Conservation (phyloP, 352 stramenopile genomes). For the Phytophthora sp. region DNA sequence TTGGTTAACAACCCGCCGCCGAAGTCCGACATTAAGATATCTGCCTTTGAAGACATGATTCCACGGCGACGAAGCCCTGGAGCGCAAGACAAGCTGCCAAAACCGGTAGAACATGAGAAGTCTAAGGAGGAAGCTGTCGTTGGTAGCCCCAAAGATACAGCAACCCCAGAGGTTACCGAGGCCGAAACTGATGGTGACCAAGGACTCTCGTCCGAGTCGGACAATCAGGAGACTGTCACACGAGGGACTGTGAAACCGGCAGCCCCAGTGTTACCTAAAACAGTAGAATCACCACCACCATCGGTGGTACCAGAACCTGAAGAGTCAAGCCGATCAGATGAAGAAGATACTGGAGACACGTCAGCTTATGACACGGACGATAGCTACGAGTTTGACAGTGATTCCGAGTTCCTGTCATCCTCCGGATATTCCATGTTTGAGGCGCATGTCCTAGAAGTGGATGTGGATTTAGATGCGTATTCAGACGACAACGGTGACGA, state of each 20-base stretch:
- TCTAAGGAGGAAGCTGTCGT: slow-evolving; percentile 6
- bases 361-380: slow-evolving; percentile 36
- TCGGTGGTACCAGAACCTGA: slow-evolving; percentile 22
- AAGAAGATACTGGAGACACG: slow-evolving; percentile 26
- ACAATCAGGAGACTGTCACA: slow-evolving; percentile 19
- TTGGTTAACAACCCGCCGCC: slow-evolving; percentile 42
- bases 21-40: slow-evolving; percentile 57
- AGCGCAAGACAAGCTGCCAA: slow-evolving; percentile 15
- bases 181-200: slow-evolving; percentile 11
- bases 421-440: slow-evolving; percentile 29
- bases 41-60: slow-evolving; percentile 45
- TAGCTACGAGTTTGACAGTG: slow-evolving; percentile 48
- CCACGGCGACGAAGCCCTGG: slow-evolving; percentile 34
- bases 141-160: background rate
- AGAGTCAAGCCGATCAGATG: slow-evolving; percentile 16
- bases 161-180: background rate
- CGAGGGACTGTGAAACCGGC: background rate
- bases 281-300: slow-evolving; percentile 7
- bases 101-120: slow-evolving; percentile 1
- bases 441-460: slow-evolving; percentile 10
- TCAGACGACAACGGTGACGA: slow-evolving; percentile 19
- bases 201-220: slow-evolving; percentile 1
- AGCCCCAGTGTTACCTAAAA: background rate
- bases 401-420: slow-evolving; percentile 33
- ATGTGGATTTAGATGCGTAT: slow-evolving; percentile 11